Conservation (phyloP, 1,284 basidiomycete species). For the Neonothopanus nambi region DNA sequence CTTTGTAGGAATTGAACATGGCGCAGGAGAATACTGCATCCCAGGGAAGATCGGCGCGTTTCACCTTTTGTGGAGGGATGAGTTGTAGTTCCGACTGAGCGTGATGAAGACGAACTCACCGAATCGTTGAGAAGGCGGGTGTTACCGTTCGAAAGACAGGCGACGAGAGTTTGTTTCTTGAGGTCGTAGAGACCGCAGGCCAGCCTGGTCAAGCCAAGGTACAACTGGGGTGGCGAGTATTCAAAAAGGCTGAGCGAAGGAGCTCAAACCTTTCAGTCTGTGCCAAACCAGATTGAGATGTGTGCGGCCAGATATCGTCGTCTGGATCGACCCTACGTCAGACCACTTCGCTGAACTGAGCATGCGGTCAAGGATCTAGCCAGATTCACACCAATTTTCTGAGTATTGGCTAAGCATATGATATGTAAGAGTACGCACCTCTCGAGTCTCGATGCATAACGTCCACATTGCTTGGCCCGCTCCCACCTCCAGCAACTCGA, state of each 20-base stretch:
- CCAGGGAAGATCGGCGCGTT: slow-evolving; percentile 60
- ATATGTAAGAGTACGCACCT: slow-evolving; percentile 36
- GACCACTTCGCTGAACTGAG: slow-evolving; percentile 49
- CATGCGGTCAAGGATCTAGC: slow-evolving; percentile 57
- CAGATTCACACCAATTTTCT: neutral
- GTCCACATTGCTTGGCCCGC: slow-evolving; percentile 55
- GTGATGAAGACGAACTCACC: slow-evolving; percentile 33
- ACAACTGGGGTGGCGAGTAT: neutral
- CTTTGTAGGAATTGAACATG: slow-evolving; percentile 61
- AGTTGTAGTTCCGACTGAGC: neutral
- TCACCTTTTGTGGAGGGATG: slow-evolving; percentile 46
- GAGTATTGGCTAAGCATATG: neutral
- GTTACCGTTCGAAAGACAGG: slow-evolving; percentile 64
- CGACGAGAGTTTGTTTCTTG: slow-evolving; percentile 51
- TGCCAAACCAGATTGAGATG: slow-evolving; percentile 58
- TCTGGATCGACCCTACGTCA: slow-evolving; percentile 42
- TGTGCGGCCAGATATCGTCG: slow-evolving; percentile 37
- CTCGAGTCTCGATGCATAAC: slow-evolving; percentile 54
- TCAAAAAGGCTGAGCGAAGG: neutral
- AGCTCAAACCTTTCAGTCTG: slow-evolving; percentile 43
- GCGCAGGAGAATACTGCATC: slow-evolving; percentile 61
- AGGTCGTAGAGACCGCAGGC: slow-evolving; percentile 53
- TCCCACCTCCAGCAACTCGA: slow-evolving; percentile 42
- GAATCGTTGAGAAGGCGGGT: slow-evolving; percentile 59
- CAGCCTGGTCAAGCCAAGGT: slow-evolving; percentile 42